Base-by-base conservation (phyloP, 306 rosid genomes). In the Geum urbanum region DNA sequence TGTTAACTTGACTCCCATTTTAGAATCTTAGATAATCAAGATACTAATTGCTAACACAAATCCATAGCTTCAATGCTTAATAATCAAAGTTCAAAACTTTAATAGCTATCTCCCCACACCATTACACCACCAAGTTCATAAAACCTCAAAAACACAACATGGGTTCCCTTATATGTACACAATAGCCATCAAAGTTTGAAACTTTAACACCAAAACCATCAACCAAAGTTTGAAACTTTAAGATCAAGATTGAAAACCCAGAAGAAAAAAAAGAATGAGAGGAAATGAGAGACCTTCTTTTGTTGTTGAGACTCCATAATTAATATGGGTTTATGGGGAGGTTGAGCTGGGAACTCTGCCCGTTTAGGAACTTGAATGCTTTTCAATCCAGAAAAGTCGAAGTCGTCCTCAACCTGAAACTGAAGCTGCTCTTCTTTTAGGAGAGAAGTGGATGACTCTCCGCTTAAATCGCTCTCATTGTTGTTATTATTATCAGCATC, bases 241-340 rank as follows among this genome's bases (percentile, higher is more conserved):
- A n/a, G n/a, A n/a, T n/a, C n/a, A n/a, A n/a, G n/a, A n/a, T n/a
- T n/a, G n/a, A n/a, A n/a, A n/a, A n/a, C n/a, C n/a, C n/a, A n/a
- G n/a, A n/a, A n/a, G n/a, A n/a, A n/a, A n/a, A n/a, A n/a, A n/a
- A n/a, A n/a, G n/a, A n/a, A n/a, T n/a, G n/a, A 41, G 8, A 24
- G 15, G 5, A 1, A 85, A n/a, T n/a, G n/a, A 41, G 7, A 24
- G 15, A 5, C 6, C 83, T n/a, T 87, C 87, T 83, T 83, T 82
- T 85, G 80, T 51, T 73, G 76, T 44, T 27, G 32, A 27, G 88
- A 61, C 41, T 83, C 84, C 90, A n/a, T n/a, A n/a, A n/a, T n/a
- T n/a, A n/a, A 22, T 22, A 57, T 85, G 20, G 77, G 45, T 7
- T n/a, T 7, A 8, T 54, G 53, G 71, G 27, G 32, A n/a, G n/a